Conservation (phyloP, 139 green algal species). For the Chlorella vulgaris region DNA sequence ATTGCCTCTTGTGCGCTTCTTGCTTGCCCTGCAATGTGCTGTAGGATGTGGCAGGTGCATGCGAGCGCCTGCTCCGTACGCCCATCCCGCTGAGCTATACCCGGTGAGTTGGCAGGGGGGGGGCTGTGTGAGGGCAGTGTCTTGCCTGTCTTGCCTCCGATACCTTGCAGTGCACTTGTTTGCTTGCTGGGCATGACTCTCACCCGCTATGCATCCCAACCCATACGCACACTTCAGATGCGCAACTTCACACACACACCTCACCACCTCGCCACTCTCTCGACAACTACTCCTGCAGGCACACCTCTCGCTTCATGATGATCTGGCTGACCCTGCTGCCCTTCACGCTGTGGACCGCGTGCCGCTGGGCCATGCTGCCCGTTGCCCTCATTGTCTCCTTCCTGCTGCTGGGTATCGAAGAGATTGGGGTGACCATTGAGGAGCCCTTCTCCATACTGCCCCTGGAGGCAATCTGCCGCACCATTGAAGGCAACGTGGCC, state of each 20-base stretch:
- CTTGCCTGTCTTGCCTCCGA: too few relatives aligned
- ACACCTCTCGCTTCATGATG: constrained; percentile 35
- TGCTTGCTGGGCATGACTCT: too few relatives aligned
- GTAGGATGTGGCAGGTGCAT: constrained; percentile 58
- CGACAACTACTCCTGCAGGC: background rate
- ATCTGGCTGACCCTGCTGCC: constrained; percentile 33
- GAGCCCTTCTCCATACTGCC: constrained; percentile 61
- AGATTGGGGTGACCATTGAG: constrained; percentile 31
- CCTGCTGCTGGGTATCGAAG: constrained; percentile 62
- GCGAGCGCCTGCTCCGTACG: constrained; percentile 78
- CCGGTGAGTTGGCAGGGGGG: too few relatives aligned
- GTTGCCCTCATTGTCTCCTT: constrained; percentile 62
- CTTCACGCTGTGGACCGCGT: constrained; percentile 64
- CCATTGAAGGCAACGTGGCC: background rate
- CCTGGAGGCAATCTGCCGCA: constrained; percentile 35
- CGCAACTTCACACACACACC: background rate
- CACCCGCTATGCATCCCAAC: too few relatives aligned
- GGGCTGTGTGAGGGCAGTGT: too few relatives aligned
- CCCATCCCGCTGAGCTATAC: constrained; percentile 73
- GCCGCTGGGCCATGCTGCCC: constrained; percentile 67
- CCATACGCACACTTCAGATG: too few relatives aligned
- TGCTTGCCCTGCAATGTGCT: background rate
- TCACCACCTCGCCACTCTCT: constrained; percentile 65
- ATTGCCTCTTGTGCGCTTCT: too few relatives aligned
- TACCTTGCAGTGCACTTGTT: too few relatives aligned